A percentile compares a stretch with the other conserved stretches of the same genome.
Conservation (phyloP, 805 yeast genomes). For the Cyberlindnera xishuangbannaensis region DNA sequence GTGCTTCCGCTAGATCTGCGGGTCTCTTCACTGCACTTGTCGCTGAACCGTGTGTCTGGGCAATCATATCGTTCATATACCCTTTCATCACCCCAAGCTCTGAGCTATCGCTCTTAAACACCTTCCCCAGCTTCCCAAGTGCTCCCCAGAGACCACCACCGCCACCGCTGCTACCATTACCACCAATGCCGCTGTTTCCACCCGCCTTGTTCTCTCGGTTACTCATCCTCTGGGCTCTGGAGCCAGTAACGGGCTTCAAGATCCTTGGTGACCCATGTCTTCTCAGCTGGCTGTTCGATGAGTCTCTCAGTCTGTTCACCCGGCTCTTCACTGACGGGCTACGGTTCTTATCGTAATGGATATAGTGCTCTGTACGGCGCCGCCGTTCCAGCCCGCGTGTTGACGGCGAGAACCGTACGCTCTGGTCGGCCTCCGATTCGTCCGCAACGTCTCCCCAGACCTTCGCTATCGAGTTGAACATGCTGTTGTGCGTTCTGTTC, state of each 20-base stretch:
- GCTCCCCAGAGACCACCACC: conserved; percentile 14
- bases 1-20: conserved; percentile 2
- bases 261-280: conserved; percentile 18
- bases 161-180: too few relatives aligned
- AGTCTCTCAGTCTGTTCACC: conserved; percentile 7
- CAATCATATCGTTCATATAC: conserved; percentile 21
- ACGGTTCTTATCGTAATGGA: conserved; percentile 12
- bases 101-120: conserved; percentile 10
- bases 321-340: conserved; percentile 4
- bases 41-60: background rate
- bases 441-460: conserved; percentile 22
- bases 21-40: conserved; percentile 13
- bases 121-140: conserved; percentile 19
- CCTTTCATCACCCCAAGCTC: conserved; percentile 20
- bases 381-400: conserved; percentile 3
- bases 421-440: conserved; percentile 9
- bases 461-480: conserved; percentile 20
- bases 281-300: background rate
- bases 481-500: conserved; percentile 1
- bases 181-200: conserved; percentile 2
- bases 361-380: conserved; percentile 10
- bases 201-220: conserved; percentile 10
- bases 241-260: conserved; percentile 14
- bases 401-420: conserved; percentile 13
- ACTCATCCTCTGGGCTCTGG: conserved; percentile 4